A percentile compares a stretch with the other conserved stretches of the same genome.
These are phyloP conservation scores for Plasmodium malariae DNA, from an alignment of 169 alveolate genomes.

Conservation along the genomic window DNA sequence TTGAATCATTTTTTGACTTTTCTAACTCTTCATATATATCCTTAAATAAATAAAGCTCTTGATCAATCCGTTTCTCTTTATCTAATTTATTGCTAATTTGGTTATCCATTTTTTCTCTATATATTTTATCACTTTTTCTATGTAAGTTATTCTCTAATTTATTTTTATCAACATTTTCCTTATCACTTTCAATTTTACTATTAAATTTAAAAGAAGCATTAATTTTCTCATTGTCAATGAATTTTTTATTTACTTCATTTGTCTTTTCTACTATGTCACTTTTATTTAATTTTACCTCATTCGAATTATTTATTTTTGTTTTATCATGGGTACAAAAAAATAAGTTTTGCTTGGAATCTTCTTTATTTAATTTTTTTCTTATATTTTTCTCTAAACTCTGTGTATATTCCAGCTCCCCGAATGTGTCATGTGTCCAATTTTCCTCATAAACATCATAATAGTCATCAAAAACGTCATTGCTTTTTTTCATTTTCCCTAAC, in stretches of 20 bases:
- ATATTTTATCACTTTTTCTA: background rate
- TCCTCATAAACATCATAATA: conserved; percentile 66
- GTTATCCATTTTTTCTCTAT: background rate
- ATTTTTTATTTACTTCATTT: background rate
- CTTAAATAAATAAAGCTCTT: conserved; percentile 32
- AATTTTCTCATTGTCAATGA: no score
- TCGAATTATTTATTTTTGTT: conserved; percentile 7
- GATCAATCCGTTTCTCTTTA: conserved; percentile 11
- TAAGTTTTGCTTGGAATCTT: conserved; percentile 43
- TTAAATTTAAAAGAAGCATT: background rate
- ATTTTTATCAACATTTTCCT: background rate
- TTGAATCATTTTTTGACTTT: conserved; percentile 17
- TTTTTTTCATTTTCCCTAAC: conserved; percentile 27
- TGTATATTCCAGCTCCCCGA: conserved; percentile 55
- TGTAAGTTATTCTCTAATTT: background rate
- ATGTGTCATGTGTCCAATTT: conserved; percentile 63
- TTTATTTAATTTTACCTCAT: conserved; percentile 1
- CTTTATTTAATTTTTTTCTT: conserved; percentile 53
- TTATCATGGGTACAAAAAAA: conserved; percentile 50
- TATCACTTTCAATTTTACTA: background rate
- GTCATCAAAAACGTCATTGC: conserved; percentile 51
- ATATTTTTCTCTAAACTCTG: conserved; percentile 65
- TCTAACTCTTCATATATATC: conserved; percentile 67
- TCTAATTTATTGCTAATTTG: conserved; percentile 5
- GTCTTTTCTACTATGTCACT: background rate